Percentiles rank a stretch among this genome's conserved stretches.
These are phyloP conservation scores for Cronartium quercuum DNA, from an alignment of 1,284 basidiomycete genomes.

Conservation along the genomic window DNA sequence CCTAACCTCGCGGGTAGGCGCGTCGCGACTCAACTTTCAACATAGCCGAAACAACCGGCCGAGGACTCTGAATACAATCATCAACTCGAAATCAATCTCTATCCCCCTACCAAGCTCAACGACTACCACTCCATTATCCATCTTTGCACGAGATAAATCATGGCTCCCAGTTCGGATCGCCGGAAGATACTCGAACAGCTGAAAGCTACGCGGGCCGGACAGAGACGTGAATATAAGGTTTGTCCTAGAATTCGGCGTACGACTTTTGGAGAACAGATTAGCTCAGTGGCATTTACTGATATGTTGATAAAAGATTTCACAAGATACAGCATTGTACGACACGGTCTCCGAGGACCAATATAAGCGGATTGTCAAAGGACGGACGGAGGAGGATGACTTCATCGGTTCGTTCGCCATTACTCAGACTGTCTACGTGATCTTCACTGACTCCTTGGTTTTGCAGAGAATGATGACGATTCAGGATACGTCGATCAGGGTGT, in stretches of 20 bases:
- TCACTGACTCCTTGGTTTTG: not conserved
- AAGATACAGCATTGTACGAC: slow-evolving; percentile 75
- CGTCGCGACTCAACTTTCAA: no score
- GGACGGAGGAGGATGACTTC: slow-evolving; percentile 88
- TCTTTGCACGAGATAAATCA: not conserved
- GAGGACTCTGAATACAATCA: no score
- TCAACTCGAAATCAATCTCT: no score
- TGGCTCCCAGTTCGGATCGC: not conserved
- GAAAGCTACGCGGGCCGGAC: slow-evolving; percentile 51
- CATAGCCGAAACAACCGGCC: no score
- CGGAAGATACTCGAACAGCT: slow-evolving; percentile 50
- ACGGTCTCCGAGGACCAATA: slow-evolving; percentile 90
- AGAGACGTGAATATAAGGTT: slow-evolving; percentile 54
- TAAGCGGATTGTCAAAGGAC: slow-evolving; percentile 70
- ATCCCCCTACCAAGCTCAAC: no score
- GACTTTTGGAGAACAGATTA: no score
- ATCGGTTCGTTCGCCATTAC: slow-evolving; percentile 53
- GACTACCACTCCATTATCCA: not conserved
- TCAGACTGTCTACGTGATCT: not conserved
- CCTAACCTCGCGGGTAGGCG: no score
- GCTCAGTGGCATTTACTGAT: no score
- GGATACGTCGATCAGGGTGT: slow-evolving; percentile 95
- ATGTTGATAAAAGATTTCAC: slow-evolving; percentile 51
- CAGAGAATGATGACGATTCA: slow-evolving; percentile 75
- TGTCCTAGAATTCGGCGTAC: slow-evolving; percentile 30